Evolutionary conservation across 257 asterid species (phyloP).

Genomic region (Primulina huaijiensis): DNA sequence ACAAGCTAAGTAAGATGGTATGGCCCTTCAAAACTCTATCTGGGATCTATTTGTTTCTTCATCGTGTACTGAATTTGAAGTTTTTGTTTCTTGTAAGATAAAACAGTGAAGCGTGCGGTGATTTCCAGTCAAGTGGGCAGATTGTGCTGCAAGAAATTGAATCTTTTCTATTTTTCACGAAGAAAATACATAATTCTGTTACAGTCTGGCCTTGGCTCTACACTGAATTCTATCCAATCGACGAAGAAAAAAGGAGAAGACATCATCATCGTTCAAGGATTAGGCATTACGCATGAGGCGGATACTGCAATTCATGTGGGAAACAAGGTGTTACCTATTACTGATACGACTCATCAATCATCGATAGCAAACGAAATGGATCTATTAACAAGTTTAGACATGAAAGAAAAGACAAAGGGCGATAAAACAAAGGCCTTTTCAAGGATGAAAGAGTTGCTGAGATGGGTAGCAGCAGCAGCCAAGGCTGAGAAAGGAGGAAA

Average conservation of each 20-base stretch:
- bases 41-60: too few species aligned
- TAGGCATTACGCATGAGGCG: constrained; percentile 35
- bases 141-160: constrained; percentile 4
- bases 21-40: too few species aligned
- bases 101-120: too few species aligned
- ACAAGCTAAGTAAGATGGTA: too few species aligned
- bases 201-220: not conserved
- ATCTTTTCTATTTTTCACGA: constrained; percentile 4
- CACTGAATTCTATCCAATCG: constrained; percentile 14
- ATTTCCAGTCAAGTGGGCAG: too few species aligned
- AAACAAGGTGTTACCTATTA: constrained; percentile 54
- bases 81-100: too few species aligned
- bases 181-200: too few species aligned
- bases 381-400: constrained; percentile 28
- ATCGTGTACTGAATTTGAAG: too few species aligned
- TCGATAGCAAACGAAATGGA: constrained; percentile 28
- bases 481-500: constrained; percentile 58
- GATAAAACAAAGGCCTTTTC: constrained; percentile 47
- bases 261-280: constrained; percentile 24
- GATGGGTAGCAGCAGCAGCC: constrained; percentile 63
- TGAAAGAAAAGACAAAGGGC: constrained; percentile 45
- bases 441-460: constrained; percentile 64
- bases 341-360: constrained; percentile 26
- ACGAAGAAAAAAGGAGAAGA: constrained; percentile 40
- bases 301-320: constrained; percentile 34